Conservation (phyloP, 1,284 basidiomycete genomes). For the Ceratobasidium sp. region DNA sequence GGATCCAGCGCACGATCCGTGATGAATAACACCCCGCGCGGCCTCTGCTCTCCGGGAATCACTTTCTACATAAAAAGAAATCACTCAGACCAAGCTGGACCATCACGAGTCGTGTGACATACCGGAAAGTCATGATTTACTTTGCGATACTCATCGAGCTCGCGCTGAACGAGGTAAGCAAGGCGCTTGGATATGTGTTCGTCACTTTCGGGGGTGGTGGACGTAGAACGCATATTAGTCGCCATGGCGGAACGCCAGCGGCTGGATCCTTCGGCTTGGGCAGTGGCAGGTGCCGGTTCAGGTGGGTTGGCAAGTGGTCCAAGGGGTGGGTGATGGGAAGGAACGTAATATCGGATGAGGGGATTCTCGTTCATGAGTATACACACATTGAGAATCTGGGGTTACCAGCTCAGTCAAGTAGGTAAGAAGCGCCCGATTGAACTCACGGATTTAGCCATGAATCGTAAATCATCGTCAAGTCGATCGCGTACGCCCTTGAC, state of each 20-base stretch:
- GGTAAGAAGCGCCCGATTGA: not conserved
- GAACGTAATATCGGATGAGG: constrained; percentile 92
- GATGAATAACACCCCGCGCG: constrained; percentile 87
- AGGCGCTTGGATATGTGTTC: constrained; percentile 78
- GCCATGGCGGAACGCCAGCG: constrained; percentile 66
- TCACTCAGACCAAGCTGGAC: constrained; percentile 31
- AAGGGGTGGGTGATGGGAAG: constrained; percentile 83
- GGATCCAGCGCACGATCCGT: constrained; percentile 97
- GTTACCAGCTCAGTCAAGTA: constrained; percentile 32
- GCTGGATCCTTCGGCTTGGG: constrained; percentile 68
- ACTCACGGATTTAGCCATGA: constrained; percentile 70
- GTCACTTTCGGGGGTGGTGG: constrained; percentile 45
- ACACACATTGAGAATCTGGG: constrained; percentile 88
- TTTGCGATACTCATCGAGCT: constrained; percentile 87
- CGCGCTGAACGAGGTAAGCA: constrained; percentile 82
- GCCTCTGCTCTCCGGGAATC: constrained; percentile 67
- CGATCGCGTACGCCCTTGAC: constrained; percentile 59
- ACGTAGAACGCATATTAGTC: constrained; percentile 37
- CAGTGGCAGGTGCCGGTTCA: constrained; percentile 61
- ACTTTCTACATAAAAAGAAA: constrained; percentile 58
- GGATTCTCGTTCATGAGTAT: constrained; percentile 94
- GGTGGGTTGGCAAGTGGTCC: constrained; percentile 79
- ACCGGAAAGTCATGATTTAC: constrained; percentile 88
- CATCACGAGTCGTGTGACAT: constrained; percentile 50
- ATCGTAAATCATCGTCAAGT: constrained; percentile 84